Evolutionary conservation across 352 stramenopile species (phyloP).

Genomic region (Pythium biforme): DNA sequence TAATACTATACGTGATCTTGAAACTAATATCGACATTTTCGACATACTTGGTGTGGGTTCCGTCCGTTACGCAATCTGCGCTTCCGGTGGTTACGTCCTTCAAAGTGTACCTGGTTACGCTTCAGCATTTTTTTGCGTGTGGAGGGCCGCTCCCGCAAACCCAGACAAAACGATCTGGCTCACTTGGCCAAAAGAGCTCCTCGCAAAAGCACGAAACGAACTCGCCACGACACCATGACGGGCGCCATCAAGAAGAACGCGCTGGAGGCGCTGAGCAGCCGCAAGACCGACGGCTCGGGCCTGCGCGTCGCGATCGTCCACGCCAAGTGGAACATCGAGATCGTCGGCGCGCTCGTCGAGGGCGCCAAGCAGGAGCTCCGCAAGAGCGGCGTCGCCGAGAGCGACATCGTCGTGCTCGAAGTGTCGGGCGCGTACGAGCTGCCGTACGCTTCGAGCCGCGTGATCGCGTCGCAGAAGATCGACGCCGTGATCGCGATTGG

Average conservation of each 20-base stretch:
- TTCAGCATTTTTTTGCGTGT: background rate
- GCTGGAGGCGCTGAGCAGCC: slow-evolving; percentile 62
- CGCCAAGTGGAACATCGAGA: slow-evolving; percentile 84
- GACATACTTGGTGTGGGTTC: too few species aligned
- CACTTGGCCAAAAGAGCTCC: background rate
- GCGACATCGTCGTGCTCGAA: slow-evolving; percentile 69
- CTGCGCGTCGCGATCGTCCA: slow-evolving; percentile 82
- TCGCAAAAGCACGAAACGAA: background rate
- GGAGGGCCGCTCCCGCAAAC: background rate
- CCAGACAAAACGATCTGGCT: background rate
- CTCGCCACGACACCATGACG: slow-evolving; percentile 10
- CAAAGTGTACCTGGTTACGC: slow-evolving; percentile 2
- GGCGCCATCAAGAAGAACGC: slow-evolving; percentile 77
- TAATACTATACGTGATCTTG: slow-evolving; percentile 3
- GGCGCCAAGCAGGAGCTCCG: slow-evolving; percentile 67
- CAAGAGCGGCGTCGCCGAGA: slow-evolving; percentile 52
- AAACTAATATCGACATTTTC: slow-evolving; percentile 15
- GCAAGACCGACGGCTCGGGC: slow-evolving; percentile 74
- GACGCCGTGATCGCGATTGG: slow-evolving; percentile 96
- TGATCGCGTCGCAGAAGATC: slow-evolving; percentile 91
- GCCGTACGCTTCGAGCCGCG: slow-evolving; percentile 90
- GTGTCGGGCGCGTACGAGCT: slow-evolving; percentile 97
- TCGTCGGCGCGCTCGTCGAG: slow-evolving; percentile 69
- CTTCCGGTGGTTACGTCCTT: slow-evolving; percentile 1
- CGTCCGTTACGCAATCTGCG: background rate